Conservation (phyloP, 495 filamentous ascomycete genomes). For the Aspergillus affinis region DNA sequence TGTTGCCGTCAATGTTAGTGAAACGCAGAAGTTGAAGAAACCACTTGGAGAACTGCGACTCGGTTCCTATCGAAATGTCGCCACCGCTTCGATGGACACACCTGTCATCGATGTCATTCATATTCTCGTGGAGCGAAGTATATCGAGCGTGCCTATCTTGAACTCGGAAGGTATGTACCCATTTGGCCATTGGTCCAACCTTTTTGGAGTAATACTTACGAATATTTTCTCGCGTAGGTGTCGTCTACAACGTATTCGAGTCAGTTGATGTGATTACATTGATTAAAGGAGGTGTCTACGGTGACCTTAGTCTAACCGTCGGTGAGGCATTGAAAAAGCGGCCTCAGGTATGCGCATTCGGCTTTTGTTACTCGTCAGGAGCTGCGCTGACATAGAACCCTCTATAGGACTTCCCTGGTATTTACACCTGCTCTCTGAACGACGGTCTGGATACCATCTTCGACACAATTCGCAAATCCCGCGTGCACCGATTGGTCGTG, state of each 20-base stretch:
- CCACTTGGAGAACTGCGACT: slow-evolving; percentile 80
- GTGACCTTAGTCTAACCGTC: slow-evolving; percentile 82
- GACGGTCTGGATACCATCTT: slow-evolving; percentile 95
- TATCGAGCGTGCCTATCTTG: slow-evolving; percentile 91
- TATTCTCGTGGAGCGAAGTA: slow-evolving; percentile 85
- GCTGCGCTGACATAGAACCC: not conserved
- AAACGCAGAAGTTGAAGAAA: slow-evolving; percentile 87
- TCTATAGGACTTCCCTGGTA: slow-evolving; percentile 82
- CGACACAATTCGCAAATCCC: slow-evolving; percentile 90
- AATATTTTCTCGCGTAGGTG: slow-evolving; percentile 42
- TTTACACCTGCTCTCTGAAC: slow-evolving; percentile 91
- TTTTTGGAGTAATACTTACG: slow-evolving; percentile 4
- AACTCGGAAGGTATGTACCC: slow-evolving; percentile 65
- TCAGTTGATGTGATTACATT: slow-evolving; percentile 95
- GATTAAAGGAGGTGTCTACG: slow-evolving; percentile 90
- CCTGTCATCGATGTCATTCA: slow-evolving; percentile 96
- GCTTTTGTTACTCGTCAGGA: not conserved
- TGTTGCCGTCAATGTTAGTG: slow-evolving; percentile 91
- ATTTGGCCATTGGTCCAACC: not conserved
- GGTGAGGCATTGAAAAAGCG: slow-evolving; percentile 89
- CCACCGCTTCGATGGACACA: slow-evolving; percentile 85
- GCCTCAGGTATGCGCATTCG: slow-evolving; percentile 57
- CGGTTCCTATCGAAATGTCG: slow-evolving; percentile 78
- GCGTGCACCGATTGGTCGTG: slow-evolving; percentile 89
- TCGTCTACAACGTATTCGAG: slow-evolving; percentile 94